Percentiles rank a stretch among this genome's conserved stretches.
phyloP scores from a whole-genome alignment of 768 basidiomycete genomes.

The Tephrocybe sp. region DNA sequence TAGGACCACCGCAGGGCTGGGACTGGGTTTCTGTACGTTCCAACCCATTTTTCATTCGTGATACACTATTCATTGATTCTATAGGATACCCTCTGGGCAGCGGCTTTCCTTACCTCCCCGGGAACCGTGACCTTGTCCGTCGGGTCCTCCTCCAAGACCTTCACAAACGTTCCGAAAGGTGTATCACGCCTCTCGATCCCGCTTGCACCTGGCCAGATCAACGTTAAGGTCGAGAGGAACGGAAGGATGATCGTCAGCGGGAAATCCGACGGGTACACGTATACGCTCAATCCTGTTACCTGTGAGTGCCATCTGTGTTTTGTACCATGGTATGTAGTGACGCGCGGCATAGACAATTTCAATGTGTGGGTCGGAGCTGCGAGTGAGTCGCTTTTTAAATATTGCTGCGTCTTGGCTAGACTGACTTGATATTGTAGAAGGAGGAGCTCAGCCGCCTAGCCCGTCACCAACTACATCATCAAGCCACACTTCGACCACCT shows the following conservation, averaged over 20 bases:
- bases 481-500: not conserved
- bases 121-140: constrained; percentile 51
- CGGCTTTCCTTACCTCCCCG: constrained; percentile 53
- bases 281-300: constrained; percentile 28
- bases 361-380: constrained; percentile 59
- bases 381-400: constrained; percentile 23
- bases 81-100: constrained; percentile 64
- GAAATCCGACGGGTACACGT: constrained; percentile 44
- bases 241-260: constrained; percentile 50
- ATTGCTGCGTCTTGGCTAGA: not conserved
- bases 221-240: constrained; percentile 50
- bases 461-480: not conserved
- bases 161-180: constrained; percentile 43
- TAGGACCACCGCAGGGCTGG: constrained; percentile 47
- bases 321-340: constrained; percentile 1
- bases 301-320: constrained; percentile 26
- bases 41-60: constrained; percentile 7
- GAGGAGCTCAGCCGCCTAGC: not conserved
- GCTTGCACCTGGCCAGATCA: constrained; percentile 53
- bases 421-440: not conserved
- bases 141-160: constrained; percentile 37
- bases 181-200: constrained; percentile 61
- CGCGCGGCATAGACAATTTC: constrained; percentile 50
- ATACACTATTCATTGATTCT: constrained; percentile 5
- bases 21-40: constrained; percentile 49